These are phyloP conservation scores for Penicillium griseofulvum DNA, from an alignment of 2,329 filamentous ascomycete species.

Conservation along the genomic window DNA sequence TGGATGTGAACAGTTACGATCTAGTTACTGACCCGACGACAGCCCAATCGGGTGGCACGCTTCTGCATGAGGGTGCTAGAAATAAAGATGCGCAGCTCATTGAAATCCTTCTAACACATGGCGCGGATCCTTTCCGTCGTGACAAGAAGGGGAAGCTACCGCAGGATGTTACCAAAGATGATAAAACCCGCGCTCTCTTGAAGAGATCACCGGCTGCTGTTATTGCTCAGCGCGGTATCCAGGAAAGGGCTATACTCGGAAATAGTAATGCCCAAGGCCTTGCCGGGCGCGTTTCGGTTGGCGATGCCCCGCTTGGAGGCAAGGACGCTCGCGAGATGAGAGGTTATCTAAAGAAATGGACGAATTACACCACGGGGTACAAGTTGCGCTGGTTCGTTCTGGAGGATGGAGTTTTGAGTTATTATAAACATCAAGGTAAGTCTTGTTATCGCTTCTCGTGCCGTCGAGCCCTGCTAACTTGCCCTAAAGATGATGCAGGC, in stretches of 20 bases:
- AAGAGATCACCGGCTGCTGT: conserved; percentile 94
- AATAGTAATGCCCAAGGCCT: conserved; percentile 62
- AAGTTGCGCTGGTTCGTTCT: conserved; percentile 97
- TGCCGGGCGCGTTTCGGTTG: conserved; percentile 43
- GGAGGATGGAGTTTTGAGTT: conserved; percentile 94
- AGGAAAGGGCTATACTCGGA: conserved; percentile 93
- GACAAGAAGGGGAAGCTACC: conserved; percentile 94
- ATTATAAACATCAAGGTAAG: conserved; percentile 89
- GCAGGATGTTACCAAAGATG: conserved; percentile 94
- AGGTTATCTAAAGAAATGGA: conserved; percentile 99
- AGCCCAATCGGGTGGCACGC: conserved; percentile 77
- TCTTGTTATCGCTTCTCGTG: conserved; percentile 16
- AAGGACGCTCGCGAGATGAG: conserved; percentile 96
- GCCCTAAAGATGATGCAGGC: conserved; percentile 71
- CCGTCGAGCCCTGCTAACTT: conserved; percentile 1
- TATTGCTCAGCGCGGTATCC: conserved; percentile 89
- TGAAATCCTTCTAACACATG: conserved; percentile 85
- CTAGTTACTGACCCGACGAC: conserved; percentile 78
- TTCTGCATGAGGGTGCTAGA: conserved; percentile 89
- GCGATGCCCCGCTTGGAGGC: conserved; percentile 60
- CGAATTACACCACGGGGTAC: conserved; percentile 96
- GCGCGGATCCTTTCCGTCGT: conserved; percentile 90
- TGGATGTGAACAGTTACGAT: conserved; percentile 91
- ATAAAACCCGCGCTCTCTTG: conserved; percentile 79
- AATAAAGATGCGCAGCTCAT: conserved; percentile 84